Conservation (phyloP, 192 early-diverging fungal genomes). For the Oehlia diaphana region DNA sequence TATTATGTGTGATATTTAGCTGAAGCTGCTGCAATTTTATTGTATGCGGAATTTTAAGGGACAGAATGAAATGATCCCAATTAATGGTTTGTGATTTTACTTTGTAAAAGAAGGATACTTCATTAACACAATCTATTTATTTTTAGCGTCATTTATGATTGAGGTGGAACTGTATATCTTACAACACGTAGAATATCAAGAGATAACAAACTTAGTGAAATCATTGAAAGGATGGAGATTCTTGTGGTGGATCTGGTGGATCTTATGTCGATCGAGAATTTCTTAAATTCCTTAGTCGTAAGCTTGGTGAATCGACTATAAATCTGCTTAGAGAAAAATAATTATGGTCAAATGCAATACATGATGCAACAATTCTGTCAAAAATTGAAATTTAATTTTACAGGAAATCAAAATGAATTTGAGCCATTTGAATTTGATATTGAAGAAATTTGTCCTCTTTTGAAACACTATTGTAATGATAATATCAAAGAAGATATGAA, state of each 20-base stretch:
- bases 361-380: conserved; percentile 2
- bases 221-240: conserved; percentile 45
- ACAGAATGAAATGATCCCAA: neutral
- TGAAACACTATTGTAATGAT: neutral
- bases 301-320: neutral
- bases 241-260: conserved; percentile 45
- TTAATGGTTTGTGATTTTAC: neutral
- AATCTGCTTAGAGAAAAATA: neutral
- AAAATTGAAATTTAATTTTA: conserved; percentile 4
- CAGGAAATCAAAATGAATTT: neutral
- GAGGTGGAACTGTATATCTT: conserved; percentile 31
- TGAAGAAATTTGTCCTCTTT: conserved; percentile 3
- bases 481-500: too few species aligned
- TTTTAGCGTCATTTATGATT: conserved; percentile 28
- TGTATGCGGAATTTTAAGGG: neutral
- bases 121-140: neutral
- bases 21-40: conserved; percentile 24
- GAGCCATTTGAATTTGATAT: neutral
- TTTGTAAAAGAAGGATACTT: neutral
- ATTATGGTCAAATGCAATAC: conserved; percentile 23
- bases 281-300: neutral
- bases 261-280: conserved; percentile 45
- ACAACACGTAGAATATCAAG: neutral
- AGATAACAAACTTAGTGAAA: conserved; percentile 36
- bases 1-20: neutral